A percentile compares a stretch with the other conserved stretches of the same genome.
Evolutionary conservation across 306 rosid species (phyloP).

Genomic region (Betula pendula): DNA sequence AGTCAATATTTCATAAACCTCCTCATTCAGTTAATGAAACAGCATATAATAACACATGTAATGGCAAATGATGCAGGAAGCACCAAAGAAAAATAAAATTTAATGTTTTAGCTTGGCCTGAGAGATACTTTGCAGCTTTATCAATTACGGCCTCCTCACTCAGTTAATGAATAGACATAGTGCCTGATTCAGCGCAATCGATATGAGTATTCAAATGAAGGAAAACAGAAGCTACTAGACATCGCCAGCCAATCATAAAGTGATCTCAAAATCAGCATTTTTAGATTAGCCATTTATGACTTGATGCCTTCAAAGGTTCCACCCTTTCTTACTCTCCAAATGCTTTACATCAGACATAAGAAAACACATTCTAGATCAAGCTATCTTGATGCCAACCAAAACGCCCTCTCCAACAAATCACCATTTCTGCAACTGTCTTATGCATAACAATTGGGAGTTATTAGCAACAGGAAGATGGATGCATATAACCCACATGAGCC

Average conservation of each 20-base stretch:
- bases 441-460: no score
- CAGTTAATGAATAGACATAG: background rate
- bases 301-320: background rate
- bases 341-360: background rate
- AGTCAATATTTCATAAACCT: slow-evolving; percentile 18
- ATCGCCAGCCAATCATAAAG: background rate
- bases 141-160: background rate
- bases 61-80: slow-evolving; percentile 2
- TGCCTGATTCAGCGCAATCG: background rate
- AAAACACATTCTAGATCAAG: background rate
- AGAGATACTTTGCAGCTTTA: background rate
- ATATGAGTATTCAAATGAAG: background rate
- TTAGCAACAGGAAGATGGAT: no score
- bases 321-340: background rate
- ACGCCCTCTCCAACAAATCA: background rate
- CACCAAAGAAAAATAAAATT: background rate
- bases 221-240: slow-evolving; percentile 1
- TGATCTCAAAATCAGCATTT: background rate
- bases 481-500: background rate
- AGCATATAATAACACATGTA: slow-evolving; percentile 6
- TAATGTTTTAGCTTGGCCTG: background rate
- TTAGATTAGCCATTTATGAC: background rate
- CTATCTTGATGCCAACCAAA: background rate
- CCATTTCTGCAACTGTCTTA: background rate
- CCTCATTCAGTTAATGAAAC: slow-evolving; percentile 11